Base-by-base conservation (phyloP, 2,329 filamentous ascomycete species). In the Neopestalotiopsis sp. region DNA sequence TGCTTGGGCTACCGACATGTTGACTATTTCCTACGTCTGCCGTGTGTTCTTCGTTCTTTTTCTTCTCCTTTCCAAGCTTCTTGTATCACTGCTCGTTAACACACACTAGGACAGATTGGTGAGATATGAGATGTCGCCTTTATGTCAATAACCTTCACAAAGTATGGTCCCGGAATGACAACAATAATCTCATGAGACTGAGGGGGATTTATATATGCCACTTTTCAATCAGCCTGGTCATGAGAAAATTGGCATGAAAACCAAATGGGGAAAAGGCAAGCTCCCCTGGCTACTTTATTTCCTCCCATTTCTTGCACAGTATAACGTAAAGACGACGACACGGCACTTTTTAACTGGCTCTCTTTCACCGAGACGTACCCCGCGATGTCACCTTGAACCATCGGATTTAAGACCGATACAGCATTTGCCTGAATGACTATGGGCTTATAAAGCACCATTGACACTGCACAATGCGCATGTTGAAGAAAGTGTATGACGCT, bases 1-100 rank as follows among this genome's bases (percentile, higher is more conserved):
- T 81, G 89, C 91, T 84, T 92, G 90, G 66, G 89, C 84, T 67
- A 88, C 78, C 30, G 88, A 84, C 85, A 91, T 91, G 34, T 66
- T 82, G 66, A 20, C 24, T 34, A 13, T 5, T 42, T 5, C 30
- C 1, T 59, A n/a, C 13, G 1, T 14, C 6, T 20, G 59, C 24
- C 24, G 57, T 7, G 2, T 61, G 9, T 4, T 4, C 4, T 45
- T 3, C n/a, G 14, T 4, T 64, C 34, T 64, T 1, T 1, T 2
- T 24, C 30, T 63, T 42, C 2, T 30, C 32, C 24, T 20, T 13
- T 24, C 24, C 2, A 28, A 34, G 14, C 1, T 38, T 6, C 10
- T 38, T 6, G 34, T 7, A 38, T 28, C 24, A 38, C 10, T 38
- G 34, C 34, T 38, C 34, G 10, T 38, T 38, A 3, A 38, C 10